Evolutionary conservation across 768 basidiomycete genomes (phyloP).

Genomic region (Lactarius pseudohatsudake): DNA sequence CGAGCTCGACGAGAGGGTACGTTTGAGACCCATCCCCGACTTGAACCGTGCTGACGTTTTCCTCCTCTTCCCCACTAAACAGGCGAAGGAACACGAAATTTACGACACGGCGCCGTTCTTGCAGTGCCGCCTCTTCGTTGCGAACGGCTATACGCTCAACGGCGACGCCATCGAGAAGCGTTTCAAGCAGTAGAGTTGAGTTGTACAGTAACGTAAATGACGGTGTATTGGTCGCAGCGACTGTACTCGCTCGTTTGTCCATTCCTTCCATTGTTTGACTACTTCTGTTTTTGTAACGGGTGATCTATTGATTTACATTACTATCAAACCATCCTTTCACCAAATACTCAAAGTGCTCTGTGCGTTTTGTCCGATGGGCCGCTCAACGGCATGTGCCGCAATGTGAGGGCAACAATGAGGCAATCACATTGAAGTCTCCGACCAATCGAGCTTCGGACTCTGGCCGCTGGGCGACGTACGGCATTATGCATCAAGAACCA

Average conservation of each 20-base stretch:
- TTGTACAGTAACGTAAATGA: slow-evolving; percentile 1
- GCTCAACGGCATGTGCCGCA: background rate
- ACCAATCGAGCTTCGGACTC: background rate
- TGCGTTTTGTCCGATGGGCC: background rate
- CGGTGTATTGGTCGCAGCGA: background rate
- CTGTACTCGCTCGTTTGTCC: too few relatives aligned
- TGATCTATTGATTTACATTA: background rate
- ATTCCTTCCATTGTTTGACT: background rate
- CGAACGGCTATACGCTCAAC: slow-evolving; percentile 84
- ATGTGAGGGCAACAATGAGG: background rate
- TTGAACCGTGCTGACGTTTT: background rate
- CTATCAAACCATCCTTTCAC: background rate
- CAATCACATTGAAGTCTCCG: background rate
- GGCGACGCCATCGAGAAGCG: slow-evolving; percentile 69
- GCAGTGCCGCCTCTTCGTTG: slow-evolving; percentile 74
- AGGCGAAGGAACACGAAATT: slow-evolving; percentile 98
- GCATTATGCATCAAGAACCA: slow-evolving; percentile 3
- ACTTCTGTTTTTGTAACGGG: background rate
- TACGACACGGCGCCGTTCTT: slow-evolving; percentile 88
- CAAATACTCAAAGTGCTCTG: background rate
- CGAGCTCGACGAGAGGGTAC: slow-evolving; percentile 85
- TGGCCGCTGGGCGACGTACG: background rate
- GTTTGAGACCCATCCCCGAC: slow-evolving; percentile 32
- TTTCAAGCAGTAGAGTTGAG: slow-evolving; percentile 44
- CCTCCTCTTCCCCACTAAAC: background rate